Base-by-base conservation (phyloP, 768 basidiomycete genomes). In the Xerocomellus intermedius region DNA sequence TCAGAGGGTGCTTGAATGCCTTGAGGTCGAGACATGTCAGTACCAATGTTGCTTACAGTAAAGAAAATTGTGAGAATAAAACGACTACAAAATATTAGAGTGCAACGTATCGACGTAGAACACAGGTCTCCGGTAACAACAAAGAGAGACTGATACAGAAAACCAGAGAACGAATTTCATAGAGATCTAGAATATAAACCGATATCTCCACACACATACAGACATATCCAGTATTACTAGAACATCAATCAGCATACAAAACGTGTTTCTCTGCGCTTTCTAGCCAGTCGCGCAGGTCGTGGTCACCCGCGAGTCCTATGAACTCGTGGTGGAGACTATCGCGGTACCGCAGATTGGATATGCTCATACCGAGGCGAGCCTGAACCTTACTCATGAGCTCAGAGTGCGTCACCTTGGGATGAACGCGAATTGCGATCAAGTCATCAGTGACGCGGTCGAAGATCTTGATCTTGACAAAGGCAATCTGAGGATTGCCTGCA, bases 391-490 rank as follows among this genome's bases (percentile, higher is more conserved):
- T 90, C 79, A 97, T 86, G 57, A 99, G 78, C 65, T 96, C 93
- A 10, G 73, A 76, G 64, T 91, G 88, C 8, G 89, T 85, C 38
- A 98, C 94, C 48, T 81, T 83, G 22, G 97, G 97, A 67, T 96
- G 94, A 28, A 98, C 96, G 14, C 97, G 86, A 52, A 98, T 97
- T 5, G 97, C 97, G 59, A 98, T 94, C 51, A 98, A 76, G 70
- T 99, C 97, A 67, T 98, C 95, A 24, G 93, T 87, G 52, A 87
- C 79, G 37, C 91, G 84, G 74, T 97, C 91, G 69, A 97, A 97
- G 42, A 99, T 93, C 75, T 99, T 99, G 75, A 99, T 97, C 76
- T 98, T 99, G 61, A 98, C 82, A 73, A 94, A 98, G 22, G 95
- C 90, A 14, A 86, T 84, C 65, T 91, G 87, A 6, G 86, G 84